These are phyloP conservation scores for Eimeria falciformis DNA, from an alignment of 169 alveolate species.

Conservation along the genomic window DNA sequence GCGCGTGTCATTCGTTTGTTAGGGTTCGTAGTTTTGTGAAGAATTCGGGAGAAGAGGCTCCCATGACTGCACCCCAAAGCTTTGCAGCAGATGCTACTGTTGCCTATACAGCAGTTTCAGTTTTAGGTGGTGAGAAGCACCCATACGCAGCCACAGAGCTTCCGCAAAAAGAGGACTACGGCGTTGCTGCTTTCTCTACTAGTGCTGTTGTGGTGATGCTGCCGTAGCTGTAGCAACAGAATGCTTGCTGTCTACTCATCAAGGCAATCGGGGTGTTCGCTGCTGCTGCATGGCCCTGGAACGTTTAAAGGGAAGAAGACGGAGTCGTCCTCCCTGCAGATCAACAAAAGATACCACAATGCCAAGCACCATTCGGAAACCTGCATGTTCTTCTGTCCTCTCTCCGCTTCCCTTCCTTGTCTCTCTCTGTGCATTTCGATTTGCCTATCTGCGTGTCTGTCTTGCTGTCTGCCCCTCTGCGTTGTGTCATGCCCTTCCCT, in stretches of 20 bases:
- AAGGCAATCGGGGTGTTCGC: slow-evolving; percentile 61
- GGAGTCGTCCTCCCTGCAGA: slow-evolving; percentile 42
- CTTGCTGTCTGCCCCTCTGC: neutral
- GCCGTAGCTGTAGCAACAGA: neutral
- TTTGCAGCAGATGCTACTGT: neutral
- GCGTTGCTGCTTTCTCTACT: neutral
- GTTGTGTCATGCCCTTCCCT: neutral
- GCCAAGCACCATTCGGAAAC: too few species aligned
- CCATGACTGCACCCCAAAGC: too few species aligned
- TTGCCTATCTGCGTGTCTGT: neutral
- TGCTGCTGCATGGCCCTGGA: slow-evolving; percentile 45
- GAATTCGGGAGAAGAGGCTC: too few species aligned
- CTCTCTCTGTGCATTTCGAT: neutral
- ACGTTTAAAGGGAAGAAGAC: slow-evolving; percentile 36
- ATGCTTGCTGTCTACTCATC: slow-evolving; percentile 21
- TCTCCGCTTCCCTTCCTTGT: neutral
- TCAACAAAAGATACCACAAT: too few species aligned
- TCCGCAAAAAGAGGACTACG: neutral
- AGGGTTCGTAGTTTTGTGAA: too few species aligned
- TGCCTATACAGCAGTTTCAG: neutral
- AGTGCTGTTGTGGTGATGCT: neutral
- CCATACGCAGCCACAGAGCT: neutral
- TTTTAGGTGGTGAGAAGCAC: neutral
- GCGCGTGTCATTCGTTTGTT: too few species aligned
- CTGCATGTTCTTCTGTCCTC: too few species aligned